Evolutionary conservation across 208 protist genomes (phyloP).

Genomic region (Leishmania martiniquensis): DNA sequence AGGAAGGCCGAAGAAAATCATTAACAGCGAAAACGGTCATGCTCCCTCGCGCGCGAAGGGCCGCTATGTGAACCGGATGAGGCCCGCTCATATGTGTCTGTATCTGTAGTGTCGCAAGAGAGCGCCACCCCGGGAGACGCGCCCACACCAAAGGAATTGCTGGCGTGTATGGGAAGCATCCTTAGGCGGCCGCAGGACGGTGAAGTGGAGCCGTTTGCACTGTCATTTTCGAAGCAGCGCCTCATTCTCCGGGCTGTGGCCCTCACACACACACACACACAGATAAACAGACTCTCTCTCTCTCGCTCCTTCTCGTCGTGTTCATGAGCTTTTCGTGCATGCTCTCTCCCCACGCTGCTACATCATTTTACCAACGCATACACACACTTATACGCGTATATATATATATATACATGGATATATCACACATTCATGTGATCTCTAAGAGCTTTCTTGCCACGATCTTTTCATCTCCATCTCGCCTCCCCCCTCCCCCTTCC

Average conservation of each 20-base stretch:
- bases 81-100: too few species aligned
- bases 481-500: background rate
- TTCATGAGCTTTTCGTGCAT: background rate
- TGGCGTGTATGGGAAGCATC: background rate
- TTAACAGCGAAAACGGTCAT: background rate
- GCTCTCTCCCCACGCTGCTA: too few species aligned
- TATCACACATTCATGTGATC: too few species aligned
- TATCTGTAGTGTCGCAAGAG: background rate
- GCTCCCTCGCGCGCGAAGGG: background rate
- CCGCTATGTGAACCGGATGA: too few species aligned
- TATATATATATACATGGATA: background rate
- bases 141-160: background rate
- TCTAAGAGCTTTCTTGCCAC: too few species aligned
- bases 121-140: background rate
- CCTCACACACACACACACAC: background rate
- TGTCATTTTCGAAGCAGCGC: background rate
- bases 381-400: background rate
- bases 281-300: background rate
- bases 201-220: background rate
- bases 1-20: background rate
- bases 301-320: background rate
- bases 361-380: background rate
- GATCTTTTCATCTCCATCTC: too few species aligned
- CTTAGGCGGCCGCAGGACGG: too few species aligned
- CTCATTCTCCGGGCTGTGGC: background rate